These are phyloP conservation scores for Wickerhamomyces ciferrii DNA, from an alignment of 805 yeast genomes.

Conservation along the genomic window DNA sequence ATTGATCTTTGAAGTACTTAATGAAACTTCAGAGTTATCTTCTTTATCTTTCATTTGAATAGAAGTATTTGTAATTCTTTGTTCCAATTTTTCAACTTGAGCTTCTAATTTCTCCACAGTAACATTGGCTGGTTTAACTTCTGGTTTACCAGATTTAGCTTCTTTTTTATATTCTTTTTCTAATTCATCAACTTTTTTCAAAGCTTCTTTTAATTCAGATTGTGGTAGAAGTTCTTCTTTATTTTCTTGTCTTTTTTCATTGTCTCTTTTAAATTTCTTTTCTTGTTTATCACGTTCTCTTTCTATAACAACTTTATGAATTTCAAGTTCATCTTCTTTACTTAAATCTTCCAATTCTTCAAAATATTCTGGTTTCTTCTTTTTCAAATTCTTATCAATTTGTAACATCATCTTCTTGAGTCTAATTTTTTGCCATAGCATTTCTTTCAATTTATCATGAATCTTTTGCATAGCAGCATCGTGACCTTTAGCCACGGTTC, in stretches of 20 bases:
- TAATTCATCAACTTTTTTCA: constrained; percentile 49
- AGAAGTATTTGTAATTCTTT: constrained; percentile 60
- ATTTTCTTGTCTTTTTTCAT: constrained; percentile 64
- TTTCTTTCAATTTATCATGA: constrained; percentile 69
- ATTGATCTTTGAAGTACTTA: constrained; percentile 90
- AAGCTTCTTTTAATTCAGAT: constrained; percentile 51
- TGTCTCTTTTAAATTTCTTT: constrained; percentile 69
- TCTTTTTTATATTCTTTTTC: constrained; percentile 51
- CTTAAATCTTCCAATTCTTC: constrained; percentile 62
- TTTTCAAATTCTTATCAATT: constrained; percentile 48
- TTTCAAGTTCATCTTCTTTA: constrained; percentile 54
- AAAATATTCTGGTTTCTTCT: constrained; percentile 53
- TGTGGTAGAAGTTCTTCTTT: constrained; percentile 47
- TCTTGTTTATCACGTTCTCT: constrained; percentile 60
- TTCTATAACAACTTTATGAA: constrained; percentile 55
- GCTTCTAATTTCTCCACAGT: constrained; percentile 61
- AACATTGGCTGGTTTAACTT: constrained; percentile 36
- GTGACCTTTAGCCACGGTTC: constrained; percentile 83
- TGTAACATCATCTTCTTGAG: constrained; percentile 64
- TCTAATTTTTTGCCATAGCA: constrained; percentile 80
- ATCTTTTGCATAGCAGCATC: constrained; percentile 78
- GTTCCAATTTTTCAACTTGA: constrained; percentile 69
- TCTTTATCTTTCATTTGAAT: constrained; percentile 87
- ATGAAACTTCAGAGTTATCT: constrained; percentile 88
- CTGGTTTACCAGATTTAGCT: constrained; percentile 51